Evolutionary conservation across 2,329 filamentous ascomycete genomes (phyloP).

Genomic region (Calcarisporium arbuscula): DNA sequence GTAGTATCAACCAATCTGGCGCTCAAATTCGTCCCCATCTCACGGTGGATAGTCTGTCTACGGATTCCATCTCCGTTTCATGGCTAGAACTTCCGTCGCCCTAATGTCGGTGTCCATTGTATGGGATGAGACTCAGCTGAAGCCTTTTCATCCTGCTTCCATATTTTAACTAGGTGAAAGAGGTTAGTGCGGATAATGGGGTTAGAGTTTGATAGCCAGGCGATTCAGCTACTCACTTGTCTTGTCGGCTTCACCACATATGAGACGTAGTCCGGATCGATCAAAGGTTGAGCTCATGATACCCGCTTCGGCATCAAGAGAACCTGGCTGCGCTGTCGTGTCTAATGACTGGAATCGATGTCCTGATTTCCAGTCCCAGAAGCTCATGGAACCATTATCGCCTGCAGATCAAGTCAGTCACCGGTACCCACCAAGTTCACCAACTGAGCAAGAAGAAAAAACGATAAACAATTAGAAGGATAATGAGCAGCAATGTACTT

Average conservation of each 20-base stretch:
- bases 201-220: background rate
- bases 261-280: constrained; percentile 77
- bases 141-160: constrained; percentile 88
- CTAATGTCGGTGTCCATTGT: constrained; percentile 81
- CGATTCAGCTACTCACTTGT: constrained; percentile 72
- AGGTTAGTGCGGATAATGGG: background rate
- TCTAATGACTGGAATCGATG: constrained; percentile 86
- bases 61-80: too few relatives aligned
- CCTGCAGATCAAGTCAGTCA: too few relatives aligned
- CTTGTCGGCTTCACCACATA: constrained; percentile 95
- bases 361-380: constrained; percentile 99
- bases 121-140: constrained; percentile 88
- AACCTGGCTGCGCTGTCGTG: constrained; percentile 88
- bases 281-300: constrained; percentile 95
- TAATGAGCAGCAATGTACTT: too few relatives aligned
- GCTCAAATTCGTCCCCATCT: too few relatives aligned
- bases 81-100: constrained; percentile 64
- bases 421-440: too few relatives aligned
- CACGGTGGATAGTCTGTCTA: too few relatives aligned
- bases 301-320: constrained; percentile 86
- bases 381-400: constrained; percentile 93
- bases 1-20: too few relatives aligned
- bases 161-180: constrained; percentile 69
- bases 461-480: too few relatives aligned
- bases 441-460: background rate